Conservation (phyloP, 31 red algal genomes). For the Endocladia muricata region DNA sequence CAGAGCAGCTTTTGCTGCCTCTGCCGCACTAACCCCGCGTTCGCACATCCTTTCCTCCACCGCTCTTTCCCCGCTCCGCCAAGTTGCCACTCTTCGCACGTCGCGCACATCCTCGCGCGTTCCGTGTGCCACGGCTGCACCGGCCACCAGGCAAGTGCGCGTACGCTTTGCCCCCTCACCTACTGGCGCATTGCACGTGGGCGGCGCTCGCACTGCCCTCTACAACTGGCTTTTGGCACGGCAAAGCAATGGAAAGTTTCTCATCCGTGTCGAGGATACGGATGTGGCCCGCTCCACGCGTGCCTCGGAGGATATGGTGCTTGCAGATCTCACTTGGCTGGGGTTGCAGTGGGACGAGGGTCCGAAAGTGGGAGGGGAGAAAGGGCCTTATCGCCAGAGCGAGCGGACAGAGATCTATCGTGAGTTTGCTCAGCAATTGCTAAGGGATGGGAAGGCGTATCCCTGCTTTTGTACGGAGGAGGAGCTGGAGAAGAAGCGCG, state of each 20-base stretch:
- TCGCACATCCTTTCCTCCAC: too few relatives aligned
- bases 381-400: constrained; percentile 87
- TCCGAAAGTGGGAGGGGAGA: constrained; percentile 62
- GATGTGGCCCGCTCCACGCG: constrained; percentile 80
- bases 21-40: too few relatives aligned
- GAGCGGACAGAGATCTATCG: constrained; percentile 85
- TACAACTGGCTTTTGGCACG: constrained; percentile 94
- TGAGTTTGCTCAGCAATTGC: constrained; percentile 34
- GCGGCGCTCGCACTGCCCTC: constrained; percentile 90
- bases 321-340: constrained; percentile 84
- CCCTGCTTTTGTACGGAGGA: constrained; percentile 97
- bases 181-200: constrained; percentile 92
- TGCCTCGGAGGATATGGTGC: constrained; percentile 81
- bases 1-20: too few relatives aligned
- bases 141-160: constrained; percentile 25
- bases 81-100: too few relatives aligned
- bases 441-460: constrained; percentile 83
- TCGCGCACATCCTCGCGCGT: neutral
- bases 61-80: too few relatives aligned
- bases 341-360: constrained; percentile 95
- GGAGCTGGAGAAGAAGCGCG: constrained; percentile 78
- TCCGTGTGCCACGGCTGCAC: constrained; percentile 13
- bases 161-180: constrained; percentile 98
- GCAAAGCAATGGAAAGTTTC: constrained; percentile 71
- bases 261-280: constrained; percentile 98